A percentile compares a stretch with the other conserved stretches of the same genome.
phyloP scores from a whole-genome alignment of 305 asterid species.

The Andrographis paniculata region DNA sequence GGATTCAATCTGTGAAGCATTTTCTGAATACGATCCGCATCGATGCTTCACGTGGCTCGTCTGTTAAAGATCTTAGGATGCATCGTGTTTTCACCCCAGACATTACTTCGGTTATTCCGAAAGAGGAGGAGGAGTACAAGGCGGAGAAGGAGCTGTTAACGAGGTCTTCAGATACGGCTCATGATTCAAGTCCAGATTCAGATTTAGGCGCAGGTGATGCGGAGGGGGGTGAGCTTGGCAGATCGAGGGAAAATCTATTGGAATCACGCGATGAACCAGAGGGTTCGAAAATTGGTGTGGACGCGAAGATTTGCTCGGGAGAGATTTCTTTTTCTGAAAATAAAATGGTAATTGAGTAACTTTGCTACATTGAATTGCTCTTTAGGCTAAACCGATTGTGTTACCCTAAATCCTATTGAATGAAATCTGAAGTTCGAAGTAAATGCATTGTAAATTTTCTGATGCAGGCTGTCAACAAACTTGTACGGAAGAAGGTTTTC shows the following conservation, averaged over 20 bases:
- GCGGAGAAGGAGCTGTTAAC: conserved; percentile 17
- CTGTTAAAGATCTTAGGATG: conserved; percentile 43
- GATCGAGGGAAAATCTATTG: too few relatives aligned
- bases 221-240: conserved; percentile 12
- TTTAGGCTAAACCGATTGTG: not conserved
- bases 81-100: conserved; percentile 47
- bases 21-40: conserved; percentile 15
- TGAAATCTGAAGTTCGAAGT: conserved; percentile 3
- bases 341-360: conserved; percentile 26
- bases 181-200: not conserved
- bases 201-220: conserved; percentile 4
- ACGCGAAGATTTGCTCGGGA: conserved; percentile 10
- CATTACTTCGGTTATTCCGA: conserved; percentile 18
- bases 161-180: conserved; percentile 12
- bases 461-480: conserved; percentile 31
- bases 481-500: conserved; percentile 37
- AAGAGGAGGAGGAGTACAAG: conserved; percentile 9
- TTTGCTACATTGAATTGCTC: not conserved
- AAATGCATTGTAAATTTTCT: not conserved
- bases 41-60: too few relatives aligned
- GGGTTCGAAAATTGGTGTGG: conserved; percentile 5
- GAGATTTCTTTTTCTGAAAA: conserved; percentile 15
- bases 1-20: conserved; percentile 12
- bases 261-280: conserved; percentile 11
- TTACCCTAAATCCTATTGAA: not conserved